phyloP scores from a whole-genome alignment of 768 basidiomycete species.

The Leccinum disarticulatum region DNA sequence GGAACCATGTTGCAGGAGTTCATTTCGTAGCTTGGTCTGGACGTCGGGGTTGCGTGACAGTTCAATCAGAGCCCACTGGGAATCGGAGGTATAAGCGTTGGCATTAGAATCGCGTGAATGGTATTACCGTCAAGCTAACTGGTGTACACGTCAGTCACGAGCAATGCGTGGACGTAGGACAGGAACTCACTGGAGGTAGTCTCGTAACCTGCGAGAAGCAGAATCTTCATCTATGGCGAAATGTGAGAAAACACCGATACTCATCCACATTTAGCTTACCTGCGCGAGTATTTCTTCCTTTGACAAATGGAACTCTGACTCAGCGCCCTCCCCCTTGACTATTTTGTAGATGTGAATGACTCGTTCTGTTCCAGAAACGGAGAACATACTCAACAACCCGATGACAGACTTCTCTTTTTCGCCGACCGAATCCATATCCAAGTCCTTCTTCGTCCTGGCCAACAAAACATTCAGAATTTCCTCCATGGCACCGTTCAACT shows the following conservation, averaged over 20 bases:
- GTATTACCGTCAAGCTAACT: background rate
- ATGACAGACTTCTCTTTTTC: background rate
- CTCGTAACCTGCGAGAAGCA: background rate
- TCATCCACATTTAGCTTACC: too few relatives aligned
- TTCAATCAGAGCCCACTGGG: background rate
- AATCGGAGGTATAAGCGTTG: background rate
- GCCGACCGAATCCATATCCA: background rate
- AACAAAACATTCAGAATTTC: background rate
- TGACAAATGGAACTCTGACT: too few relatives aligned
- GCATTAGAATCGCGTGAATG: background rate
- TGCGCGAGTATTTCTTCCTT: too few relatives aligned
- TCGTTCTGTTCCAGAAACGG: too few relatives aligned
- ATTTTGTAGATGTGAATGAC: too few relatives aligned
- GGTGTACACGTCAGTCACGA: background rate
- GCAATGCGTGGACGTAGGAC: background rate
- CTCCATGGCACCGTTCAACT: too few relatives aligned
- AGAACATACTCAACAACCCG: too few relatives aligned
- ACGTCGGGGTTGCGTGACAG: background rate
- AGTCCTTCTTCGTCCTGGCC: background rate
- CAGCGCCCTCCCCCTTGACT: too few relatives aligned
- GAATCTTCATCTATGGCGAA: background rate
- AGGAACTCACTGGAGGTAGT: background rate
- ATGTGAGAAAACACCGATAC: background rate
- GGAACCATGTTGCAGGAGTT: background rate
- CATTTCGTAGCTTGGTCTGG: background rate